Conservation (phyloP, 192 early-diverging fungal species). For the Fimicolochytrium jonesii region DNA sequence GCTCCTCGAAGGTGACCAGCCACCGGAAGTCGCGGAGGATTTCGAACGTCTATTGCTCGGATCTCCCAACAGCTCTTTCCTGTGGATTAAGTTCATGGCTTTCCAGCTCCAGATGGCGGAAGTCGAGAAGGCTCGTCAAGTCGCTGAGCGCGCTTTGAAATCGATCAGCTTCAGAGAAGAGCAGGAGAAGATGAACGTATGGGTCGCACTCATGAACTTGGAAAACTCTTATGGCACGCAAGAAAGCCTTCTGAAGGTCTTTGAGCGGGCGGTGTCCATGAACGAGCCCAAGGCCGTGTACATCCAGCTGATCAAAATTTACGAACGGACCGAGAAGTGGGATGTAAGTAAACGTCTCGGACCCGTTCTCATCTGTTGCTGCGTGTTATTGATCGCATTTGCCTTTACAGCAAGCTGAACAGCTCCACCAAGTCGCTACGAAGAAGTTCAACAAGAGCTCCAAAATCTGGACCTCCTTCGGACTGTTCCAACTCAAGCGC, state of each 20-base stretch:
- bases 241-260: conserved; percentile 72
- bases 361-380: too few species aligned
- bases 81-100: conserved; percentile 99
- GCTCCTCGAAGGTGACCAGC: conserved; percentile 35
- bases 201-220: conserved; percentile 92
- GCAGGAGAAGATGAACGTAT: conserved; percentile 97
- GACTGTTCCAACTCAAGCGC: conserved; percentile 72
- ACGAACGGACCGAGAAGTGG: conserved; percentile 78
- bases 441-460: conserved; percentile 85
- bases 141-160: conserved; percentile 92
- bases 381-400: background rate
- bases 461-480: conserved; percentile 89
- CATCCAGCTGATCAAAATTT: conserved; percentile 83
- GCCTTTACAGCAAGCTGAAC: conserved; percentile 57
- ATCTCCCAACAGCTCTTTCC: conserved; percentile 91
- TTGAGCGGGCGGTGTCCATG: conserved; percentile 77
- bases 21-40: conserved; percentile 69
- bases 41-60: conserved; percentile 91
- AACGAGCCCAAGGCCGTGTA: conserved; percentile 91
- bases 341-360: too few species aligned
- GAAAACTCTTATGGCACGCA: conserved; percentile 91
- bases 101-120: conserved; percentile 93
- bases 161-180: conserved; percentile 88
- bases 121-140: conserved; percentile 84
- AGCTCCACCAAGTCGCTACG: conserved; percentile 66